Base-by-base conservation (phyloP, 768 basidiomycete genomes). In the Tephrocybe sp. region DNA sequence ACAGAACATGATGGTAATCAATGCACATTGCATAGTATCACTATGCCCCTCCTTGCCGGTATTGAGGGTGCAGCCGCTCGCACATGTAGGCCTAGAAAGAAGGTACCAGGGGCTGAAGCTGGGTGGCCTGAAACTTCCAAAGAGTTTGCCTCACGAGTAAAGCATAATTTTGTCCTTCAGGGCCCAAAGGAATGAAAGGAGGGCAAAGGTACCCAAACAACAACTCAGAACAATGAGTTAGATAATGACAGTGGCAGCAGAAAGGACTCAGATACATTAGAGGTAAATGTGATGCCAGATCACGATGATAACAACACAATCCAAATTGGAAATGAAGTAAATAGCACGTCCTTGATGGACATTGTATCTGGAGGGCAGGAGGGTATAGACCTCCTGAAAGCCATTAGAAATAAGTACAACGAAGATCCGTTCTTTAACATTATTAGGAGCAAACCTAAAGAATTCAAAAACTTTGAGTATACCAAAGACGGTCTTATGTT, bases 351-450 rank as follows among this genome's bases (percentile, higher is more conserved):
- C 4, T 15, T 44, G 13, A 43, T 13, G n/a, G 30, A 22, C 16
- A 11, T 31, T 5, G 4, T 51, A 15, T 1, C 2, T 4, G 40
- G 19, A 25, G 37, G 52, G 3, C 19, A 16, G 4, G 47, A 53
- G n/a, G 36, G 25, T 4, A 44, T 54, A 6, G 49, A 54, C 31
- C n/a, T 54, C 3, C 16, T 31, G 9, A 15, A 12, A 4, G 18
- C 11, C 18, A 32, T 63, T 1, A 56, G 48, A n/a, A 47, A 42
- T n/a, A 37, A 44, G 0, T 52, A 56, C 16, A 16, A 7, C 4
- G 45, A 39, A 5, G 45, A 53, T 24, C n/a, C 35, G 1, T 52
- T 54, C 35, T 57, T 57, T n/a, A 46, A 39, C n/a, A 31, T 36
- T 3, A 44, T 57, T 2, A 1, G 47, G 12, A 37, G 36, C 1